Percentiles rank a stretch among this genome's conserved stretches.
Evolutionary conservation across 495 filamentous ascomycete genomes (phyloP).

Genomic region (Hypoxylon subgilvum): DNA sequence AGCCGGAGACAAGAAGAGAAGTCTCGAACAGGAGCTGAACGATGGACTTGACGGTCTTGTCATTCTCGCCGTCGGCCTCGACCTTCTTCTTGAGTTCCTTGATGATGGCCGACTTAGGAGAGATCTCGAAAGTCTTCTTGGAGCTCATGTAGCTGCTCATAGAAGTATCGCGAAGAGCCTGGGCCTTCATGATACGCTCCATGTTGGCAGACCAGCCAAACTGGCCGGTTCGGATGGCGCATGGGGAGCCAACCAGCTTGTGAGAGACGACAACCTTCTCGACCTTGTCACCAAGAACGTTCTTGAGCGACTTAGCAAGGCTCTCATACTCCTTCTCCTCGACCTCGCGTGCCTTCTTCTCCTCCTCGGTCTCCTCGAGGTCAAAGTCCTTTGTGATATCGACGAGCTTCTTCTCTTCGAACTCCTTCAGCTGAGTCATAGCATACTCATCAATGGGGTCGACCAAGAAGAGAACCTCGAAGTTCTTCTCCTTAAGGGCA

Average conservation of each 20-base stretch:
- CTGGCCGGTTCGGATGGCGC: constrained; percentile 98
- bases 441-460: constrained; percentile 99
- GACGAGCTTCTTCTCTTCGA: constrained; percentile 99
- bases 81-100: constrained; percentile 99
- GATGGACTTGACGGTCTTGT: constrained; percentile 98
- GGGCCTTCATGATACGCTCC: constrained; percentile 99
- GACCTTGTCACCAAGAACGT: constrained; percentile 98
- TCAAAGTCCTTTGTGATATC: constrained; percentile 99
- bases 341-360: constrained; percentile 94
- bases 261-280: constrained; percentile 99
- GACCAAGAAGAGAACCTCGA: constrained; percentile 98
- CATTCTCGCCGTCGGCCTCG: constrained; percentile 93
- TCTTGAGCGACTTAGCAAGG: constrained; percentile 95
- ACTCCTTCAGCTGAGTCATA: constrained; percentile 99
- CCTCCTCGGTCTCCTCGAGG: constrained; percentile 98
- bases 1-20: constrained; percentile 95
- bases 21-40: constrained; percentile 98
- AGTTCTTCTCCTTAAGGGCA: constrained; percentile 98
- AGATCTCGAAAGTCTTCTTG: constrained; percentile 99
- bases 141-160: constrained; percentile 99
- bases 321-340: constrained; percentile 98
- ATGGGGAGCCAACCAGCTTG: constrained; percentile 95
- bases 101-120: constrained; percentile 96
- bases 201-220: constrained; percentile 99
- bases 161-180: constrained; percentile 98